Percentiles rank a stretch among this genome's conserved stretches.
These are phyloP conservation scores for Zangia roseola DNA, from an alignment of 768 basidiomycete species.

Conservation along the genomic window DNA sequence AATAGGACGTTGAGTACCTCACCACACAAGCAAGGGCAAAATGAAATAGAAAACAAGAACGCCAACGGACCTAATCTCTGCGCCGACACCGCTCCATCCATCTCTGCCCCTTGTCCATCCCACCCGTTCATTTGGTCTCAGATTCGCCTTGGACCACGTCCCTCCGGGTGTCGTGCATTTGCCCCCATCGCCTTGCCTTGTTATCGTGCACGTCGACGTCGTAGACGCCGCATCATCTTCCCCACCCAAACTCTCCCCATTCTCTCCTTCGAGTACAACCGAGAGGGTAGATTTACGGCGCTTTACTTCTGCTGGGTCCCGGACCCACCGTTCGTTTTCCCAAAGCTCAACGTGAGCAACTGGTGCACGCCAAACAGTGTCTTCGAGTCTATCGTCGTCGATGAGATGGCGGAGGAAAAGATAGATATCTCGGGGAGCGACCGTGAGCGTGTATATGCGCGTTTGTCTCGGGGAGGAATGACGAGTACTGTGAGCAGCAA, in stretches of 20 bases:
- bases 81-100: slow-evolving; percentile 63
- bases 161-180: slow-evolving; percentile 1
- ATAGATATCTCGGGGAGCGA: slow-evolving; percentile 26
- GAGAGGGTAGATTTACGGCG: slow-evolving; percentile 3
- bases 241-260: neutral
- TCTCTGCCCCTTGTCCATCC: slow-evolving; percentile 74
- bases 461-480: neutral
- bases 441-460: slow-evolving; percentile 12
- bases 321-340: slow-evolving; percentile 73
- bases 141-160: slow-evolving; percentile 38
- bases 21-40: too few relatives aligned
- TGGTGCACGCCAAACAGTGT: slow-evolving; percentile 63
- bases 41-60: too few relatives aligned
- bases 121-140: slow-evolving; percentile 46
- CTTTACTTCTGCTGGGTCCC: slow-evolving; percentile 9
- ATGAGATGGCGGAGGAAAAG: slow-evolving; percentile 38
- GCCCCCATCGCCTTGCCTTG: neutral
- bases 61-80: slow-evolving; percentile 61
- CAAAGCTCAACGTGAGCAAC: slow-evolving; percentile 70
- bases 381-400: slow-evolving; percentile 66
- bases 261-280: slow-evolving; percentile 9
- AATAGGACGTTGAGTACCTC: slow-evolving; percentile 13
- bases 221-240: slow-evolving; percentile 7
- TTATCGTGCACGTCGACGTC: neutral
- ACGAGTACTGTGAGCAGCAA: neutral